Conservation (phyloP, 305 asterid species). For the Fraxinus xanthoxyloides region DNA sequence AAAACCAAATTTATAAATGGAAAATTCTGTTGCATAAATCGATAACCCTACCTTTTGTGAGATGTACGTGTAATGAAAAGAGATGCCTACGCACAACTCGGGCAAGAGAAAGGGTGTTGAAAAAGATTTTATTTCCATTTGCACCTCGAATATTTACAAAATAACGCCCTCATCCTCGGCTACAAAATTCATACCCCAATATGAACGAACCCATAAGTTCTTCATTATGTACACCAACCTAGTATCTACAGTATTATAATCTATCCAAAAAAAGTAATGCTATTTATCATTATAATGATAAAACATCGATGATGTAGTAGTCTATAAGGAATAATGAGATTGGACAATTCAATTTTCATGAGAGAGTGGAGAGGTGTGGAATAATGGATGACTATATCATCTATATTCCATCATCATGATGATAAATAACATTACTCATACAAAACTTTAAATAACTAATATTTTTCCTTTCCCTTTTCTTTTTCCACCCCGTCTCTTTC, state of each 20-base stretch:
- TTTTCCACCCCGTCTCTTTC: background rate
- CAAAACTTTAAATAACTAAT: constrained; percentile 14
- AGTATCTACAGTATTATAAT: background rate
- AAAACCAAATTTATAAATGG: background rate
- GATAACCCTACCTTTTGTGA: background rate
- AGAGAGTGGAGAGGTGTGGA: background rate
- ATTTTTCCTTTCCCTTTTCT: constrained; percentile 1
- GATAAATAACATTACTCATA: background rate
- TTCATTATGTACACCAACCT: constrained; percentile 18
- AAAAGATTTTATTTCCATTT: constrained; percentile 20
- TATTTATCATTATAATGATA: background rate
- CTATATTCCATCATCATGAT: background rate
- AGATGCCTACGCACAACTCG: background rate
- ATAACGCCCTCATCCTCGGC: constrained; percentile 43
- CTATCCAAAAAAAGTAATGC: background rate
- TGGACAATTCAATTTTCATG: background rate
- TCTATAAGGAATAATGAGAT: no score
- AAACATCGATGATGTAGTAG: background rate
- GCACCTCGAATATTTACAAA: constrained; percentile 52
- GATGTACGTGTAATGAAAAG: background rate
- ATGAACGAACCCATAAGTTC: constrained; percentile 17
- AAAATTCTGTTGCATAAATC: background rate
- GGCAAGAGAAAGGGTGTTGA: background rate
- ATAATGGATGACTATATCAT: no score
- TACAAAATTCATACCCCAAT: constrained; percentile 43